Base-by-base conservation (phyloP, 2,329 filamentous ascomycete genomes). In the Cryphonectria carpinicola region DNA sequence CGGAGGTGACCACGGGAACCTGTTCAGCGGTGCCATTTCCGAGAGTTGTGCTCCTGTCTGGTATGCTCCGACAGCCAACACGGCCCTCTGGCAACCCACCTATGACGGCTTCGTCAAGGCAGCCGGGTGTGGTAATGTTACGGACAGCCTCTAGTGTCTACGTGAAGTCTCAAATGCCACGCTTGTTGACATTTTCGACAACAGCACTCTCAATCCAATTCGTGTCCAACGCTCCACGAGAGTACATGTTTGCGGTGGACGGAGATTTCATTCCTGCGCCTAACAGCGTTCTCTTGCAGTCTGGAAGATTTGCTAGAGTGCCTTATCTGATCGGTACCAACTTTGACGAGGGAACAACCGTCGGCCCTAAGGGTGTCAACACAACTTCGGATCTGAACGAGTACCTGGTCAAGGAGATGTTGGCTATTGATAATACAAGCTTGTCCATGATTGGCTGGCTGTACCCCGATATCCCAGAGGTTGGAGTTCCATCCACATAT, bases 111-210 rank as follows among this genome's bases (percentile, higher is more conserved):
- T 72, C 13, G 64, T 69, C 1, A 11, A 62, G 19, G 63, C 63
- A 7, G 60, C 72, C 25, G 43, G 39, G 39, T 73, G 72, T 63
- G 58, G 65, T 22, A 22, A 17, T 13, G 43, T 65, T 10, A 10
- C 67, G 14, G 62, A 70, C 41, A 58, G 65, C 6, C 70, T 73
- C 52, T 11, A 39, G 10, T 39, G 37, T 39, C 37, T 39, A 39
- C 37, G 37, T 11, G 37, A 39, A 39, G 37, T 39, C 37, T 39
- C 37, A 1, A 39, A 39, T 11, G 37, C 37, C 37, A 39, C 37
- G 67, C 62, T 49, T 72, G 72, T 37, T 5, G 62, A 65, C 46
- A 35, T 70, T 17, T 70, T 73, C 67, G 10, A 39, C 37, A 73
- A 71, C 70, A 65, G 46, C 61, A 61, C 67, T 1, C 70, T 71